Conservation (phyloP, 768 basidiomycete species). For the Lyophyllum shimeji region DNA sequence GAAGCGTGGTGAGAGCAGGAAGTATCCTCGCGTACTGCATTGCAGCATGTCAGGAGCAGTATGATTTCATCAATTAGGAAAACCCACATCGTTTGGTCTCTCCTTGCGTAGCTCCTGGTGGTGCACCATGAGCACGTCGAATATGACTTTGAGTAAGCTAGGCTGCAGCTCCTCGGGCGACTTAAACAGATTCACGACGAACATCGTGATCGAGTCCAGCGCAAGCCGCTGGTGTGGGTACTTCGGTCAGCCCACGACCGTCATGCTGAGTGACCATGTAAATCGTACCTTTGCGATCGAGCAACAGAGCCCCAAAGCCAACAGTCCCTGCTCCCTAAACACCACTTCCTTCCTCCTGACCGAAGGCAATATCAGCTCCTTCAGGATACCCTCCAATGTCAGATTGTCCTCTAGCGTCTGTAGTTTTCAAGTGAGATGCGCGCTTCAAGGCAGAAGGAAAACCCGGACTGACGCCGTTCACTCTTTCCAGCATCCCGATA, state of each 20-base stretch:
- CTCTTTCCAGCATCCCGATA: slow-evolving; percentile 82
- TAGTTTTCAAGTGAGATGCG: neutral
- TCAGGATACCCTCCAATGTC: slow-evolving; percentile 69
- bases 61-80: neutral
- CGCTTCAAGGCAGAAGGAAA: neutral
- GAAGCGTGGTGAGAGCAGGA: slow-evolving; percentile 34
- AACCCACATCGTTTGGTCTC: slow-evolving; percentile 21
- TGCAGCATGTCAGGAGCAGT: neutral
- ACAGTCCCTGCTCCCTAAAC: slow-evolving; percentile 64
- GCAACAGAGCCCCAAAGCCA: slow-evolving; percentile 70
- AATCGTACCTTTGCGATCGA: slow-evolving; percentile 70
- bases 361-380: slow-evolving; percentile 84
- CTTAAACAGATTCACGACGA: slow-evolving; percentile 57
- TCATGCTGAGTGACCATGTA: neutral
- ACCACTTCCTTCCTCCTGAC: slow-evolving; percentile 72
- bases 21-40: slow-evolving; percentile 22
- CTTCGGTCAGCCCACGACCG: neutral
- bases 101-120: slow-evolving; percentile 48
- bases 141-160: slow-evolving; percentile 74
- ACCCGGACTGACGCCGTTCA: slow-evolving; percentile 65
- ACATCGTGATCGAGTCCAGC: slow-evolving; percentile 52
- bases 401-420: slow-evolving; percentile 71
- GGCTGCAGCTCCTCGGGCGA: slow-evolving; percentile 66
- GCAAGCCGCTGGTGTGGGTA: slow-evolving; percentile 28
- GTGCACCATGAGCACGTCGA: slow-evolving; percentile 87